Base-by-base conservation (phyloP, 768 basidiomycete species). In the Podaxis sp. region DNA sequence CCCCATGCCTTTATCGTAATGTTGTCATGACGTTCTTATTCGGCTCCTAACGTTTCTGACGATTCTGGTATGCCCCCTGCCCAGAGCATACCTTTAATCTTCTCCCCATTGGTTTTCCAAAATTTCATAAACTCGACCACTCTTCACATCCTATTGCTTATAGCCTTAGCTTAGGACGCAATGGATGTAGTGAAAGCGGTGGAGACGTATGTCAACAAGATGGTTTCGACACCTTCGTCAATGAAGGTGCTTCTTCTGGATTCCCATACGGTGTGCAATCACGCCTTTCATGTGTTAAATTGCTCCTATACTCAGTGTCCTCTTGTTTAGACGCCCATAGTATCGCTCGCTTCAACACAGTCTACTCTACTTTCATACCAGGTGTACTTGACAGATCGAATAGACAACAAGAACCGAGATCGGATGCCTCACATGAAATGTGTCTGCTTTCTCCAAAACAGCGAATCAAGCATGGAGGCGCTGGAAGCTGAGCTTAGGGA, bases 111-210 rank as follows among this genome's bases (percentile, higher is more conserved):
- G 44, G 19, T 46, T n/a, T 44, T 19, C 19, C 44, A 15, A n/a
- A n/a, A 6, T 44, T 13, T n/a, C 42, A 46, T 46, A 17, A 17
- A 19, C 44, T 4, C 44, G 6, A n/a, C 15, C 17, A 46, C 19
- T 46, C 44, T 33, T 33, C 7, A 46, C 44, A 46, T 8, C n/a
- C 44, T 13, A 51, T 24, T 51, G 4, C n/a, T 44, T 17, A n/a
- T 8, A 17, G 3, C 4, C 19, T 7, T 17, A 19, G 19, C 13
- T 28, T 26, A n/a, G 24, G 22, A 8, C 49, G 5, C 49, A 51
- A 99, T 99, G 97, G 96, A 99, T 76, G 89, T 96, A 67, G 83
- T 95, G 70, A 96, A 96, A 76, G 97, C 97, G 7, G 88, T 97
- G 30, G 93, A 96, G 77, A 92, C 89, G 4, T 99, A 99, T 80